Evolutionary conservation across 2,329 filamentous ascomycete species (phyloP).

Genomic region (Whalleya microplaca): DNA sequence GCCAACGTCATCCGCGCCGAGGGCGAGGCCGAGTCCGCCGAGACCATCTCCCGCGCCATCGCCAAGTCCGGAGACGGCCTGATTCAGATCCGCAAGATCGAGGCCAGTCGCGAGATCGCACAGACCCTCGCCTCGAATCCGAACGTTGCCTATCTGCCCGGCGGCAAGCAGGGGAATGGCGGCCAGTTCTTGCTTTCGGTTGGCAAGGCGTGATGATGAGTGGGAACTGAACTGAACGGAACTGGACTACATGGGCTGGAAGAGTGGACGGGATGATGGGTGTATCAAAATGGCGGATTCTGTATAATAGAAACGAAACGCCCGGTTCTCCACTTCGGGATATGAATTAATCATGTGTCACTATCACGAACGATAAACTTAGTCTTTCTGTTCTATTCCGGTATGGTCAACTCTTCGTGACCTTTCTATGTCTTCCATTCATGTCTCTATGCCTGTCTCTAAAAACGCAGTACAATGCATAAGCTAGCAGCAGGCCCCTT

Average conservation of each 20-base stretch:
- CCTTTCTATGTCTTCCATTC: background rate
- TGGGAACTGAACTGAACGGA: no score
- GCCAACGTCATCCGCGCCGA: slow-evolving; percentile 98
- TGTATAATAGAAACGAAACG: slow-evolving; percentile 31
- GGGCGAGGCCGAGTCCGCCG: slow-evolving; percentile 95
- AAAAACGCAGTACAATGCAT: no score
- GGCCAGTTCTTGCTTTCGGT: slow-evolving; percentile 59
- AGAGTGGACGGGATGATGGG: background rate
- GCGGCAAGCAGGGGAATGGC: slow-evolving; percentile 63
- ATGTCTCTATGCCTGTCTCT: background rate
- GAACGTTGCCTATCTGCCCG: slow-evolving; percentile 92
- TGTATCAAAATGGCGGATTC: slow-evolving; percentile 15
- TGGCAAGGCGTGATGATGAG: slow-evolving; percentile 45
- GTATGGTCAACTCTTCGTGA: background rate
- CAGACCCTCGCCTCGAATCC: slow-evolving; percentile 87
- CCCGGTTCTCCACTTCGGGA: slow-evolving; percentile 40
- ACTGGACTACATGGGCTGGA: no score
- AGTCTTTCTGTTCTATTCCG: background rate
- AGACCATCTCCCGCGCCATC: slow-evolving; percentile 92
- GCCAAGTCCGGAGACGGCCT: slow-evolving; percentile 91
- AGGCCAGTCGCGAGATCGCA: slow-evolving; percentile 95
- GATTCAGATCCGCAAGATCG: slow-evolving; percentile 94
- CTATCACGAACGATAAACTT: slow-evolving; percentile 24
- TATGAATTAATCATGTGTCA: slow-evolving; percentile 37
- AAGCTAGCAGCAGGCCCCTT: background rate